These are phyloP conservation scores for Wallacemonas rigidus DNA, from an alignment of 208 protist genomes.

Conservation along the genomic window DNA sequence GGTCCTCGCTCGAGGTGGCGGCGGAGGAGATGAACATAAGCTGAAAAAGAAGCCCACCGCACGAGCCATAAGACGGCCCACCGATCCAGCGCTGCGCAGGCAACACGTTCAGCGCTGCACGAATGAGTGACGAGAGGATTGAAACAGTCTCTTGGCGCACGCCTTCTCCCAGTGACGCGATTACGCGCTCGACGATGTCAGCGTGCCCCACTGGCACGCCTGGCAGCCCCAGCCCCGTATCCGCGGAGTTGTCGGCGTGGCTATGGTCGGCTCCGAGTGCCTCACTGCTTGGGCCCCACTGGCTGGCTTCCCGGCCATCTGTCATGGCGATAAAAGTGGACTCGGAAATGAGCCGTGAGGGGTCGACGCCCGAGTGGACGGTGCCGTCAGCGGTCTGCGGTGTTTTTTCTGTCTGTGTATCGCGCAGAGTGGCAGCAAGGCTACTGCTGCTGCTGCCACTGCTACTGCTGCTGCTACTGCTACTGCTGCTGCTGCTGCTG, in stretches of 20 bases:
- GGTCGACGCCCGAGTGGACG: neutral
- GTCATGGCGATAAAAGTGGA: conserved; percentile 6
- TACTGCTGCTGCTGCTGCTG: neutral
- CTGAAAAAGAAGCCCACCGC: conserved; percentile 83
- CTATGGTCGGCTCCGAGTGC: neutral
- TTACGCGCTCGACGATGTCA: conserved; percentile 18
- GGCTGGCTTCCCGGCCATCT: neutral
- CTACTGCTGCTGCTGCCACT: conserved; percentile 3
- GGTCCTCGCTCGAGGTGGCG: conserved; percentile 42
- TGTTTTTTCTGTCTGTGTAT: neutral
- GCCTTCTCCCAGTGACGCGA: conserved; percentile 32
- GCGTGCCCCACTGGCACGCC: conserved; percentile 16
- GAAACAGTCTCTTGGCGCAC: conserved; percentile 46
- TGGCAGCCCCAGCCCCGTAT: neutral
- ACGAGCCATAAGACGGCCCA: conserved; percentile 68
- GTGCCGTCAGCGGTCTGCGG: neutral
- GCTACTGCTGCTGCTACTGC: conserved; percentile 13
- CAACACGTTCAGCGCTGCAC: conserved; percentile 55
- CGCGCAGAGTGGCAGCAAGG: neutral
- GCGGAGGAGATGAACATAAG: conserved; percentile 63
- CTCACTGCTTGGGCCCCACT: neutral
- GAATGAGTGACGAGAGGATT: conserved; percentile 57
- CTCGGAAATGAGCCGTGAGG: neutral
- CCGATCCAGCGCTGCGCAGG: conserved; percentile 52
- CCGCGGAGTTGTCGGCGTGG: conserved; percentile 2